These are phyloP conservation scores for Melocanna baccifera DNA, from an alignment of 176 grass and related monocot species.

Conservation along the genomic window DNA sequence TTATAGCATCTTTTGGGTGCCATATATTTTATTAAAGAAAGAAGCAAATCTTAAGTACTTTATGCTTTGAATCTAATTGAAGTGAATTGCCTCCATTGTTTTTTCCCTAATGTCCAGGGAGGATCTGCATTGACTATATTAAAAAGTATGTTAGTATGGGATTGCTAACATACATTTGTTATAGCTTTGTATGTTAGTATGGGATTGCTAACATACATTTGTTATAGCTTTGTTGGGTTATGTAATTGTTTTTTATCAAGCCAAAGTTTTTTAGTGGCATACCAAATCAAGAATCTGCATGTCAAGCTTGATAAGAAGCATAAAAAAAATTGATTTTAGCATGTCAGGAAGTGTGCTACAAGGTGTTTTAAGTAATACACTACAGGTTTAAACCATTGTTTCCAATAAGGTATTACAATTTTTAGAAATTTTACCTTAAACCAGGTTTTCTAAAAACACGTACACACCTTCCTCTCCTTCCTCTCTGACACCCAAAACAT, in stretches of 20 bases:
- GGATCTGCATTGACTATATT: not conserved
- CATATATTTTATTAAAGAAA: not conserved
- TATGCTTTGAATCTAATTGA: not conserved
- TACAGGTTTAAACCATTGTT: not conserved
- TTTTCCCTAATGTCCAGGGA: not conserved
- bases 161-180: not conserved
- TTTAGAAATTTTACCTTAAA: not conserved
- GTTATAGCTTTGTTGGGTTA: not conserved
- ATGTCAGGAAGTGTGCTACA: not conserved
- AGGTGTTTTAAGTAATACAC: not conserved
- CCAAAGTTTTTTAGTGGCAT: too few species aligned
- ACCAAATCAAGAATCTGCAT: not conserved
- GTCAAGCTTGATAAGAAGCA: not conserved
- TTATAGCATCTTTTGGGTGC: not conserved
- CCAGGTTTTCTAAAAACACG: not conserved
- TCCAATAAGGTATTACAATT: not conserved
- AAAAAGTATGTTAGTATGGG: not conserved
- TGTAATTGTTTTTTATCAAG: too few species aligned
- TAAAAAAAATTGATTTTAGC: not conserved
- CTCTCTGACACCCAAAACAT: not conserved
- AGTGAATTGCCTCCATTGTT: not conserved
- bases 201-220: not conserved
- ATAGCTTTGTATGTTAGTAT: not conserved
- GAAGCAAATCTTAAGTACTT: not conserved
- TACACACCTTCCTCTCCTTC: not conserved